These are phyloP conservation scores for Bruguiera gymnorhiza DNA, from an alignment of 345 rosid genomes.

Conservation along the genomic window DNA sequence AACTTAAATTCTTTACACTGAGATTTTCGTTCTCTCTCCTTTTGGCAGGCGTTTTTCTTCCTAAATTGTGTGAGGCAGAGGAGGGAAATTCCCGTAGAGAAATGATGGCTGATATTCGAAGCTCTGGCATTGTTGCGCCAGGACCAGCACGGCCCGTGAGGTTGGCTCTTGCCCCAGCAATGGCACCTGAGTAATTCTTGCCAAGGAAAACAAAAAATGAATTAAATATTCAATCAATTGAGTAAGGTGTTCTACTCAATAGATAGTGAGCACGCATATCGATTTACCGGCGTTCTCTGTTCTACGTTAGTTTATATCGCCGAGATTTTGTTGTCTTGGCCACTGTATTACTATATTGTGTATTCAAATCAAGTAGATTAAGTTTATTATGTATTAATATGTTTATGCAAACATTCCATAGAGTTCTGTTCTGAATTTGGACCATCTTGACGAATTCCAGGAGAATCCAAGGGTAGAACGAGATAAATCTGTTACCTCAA, in stretches of 20 bases:
- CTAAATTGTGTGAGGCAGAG: conserved; percentile 63
- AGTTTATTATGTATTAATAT: too few relatives aligned
- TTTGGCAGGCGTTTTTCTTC: conserved; percentile 65
- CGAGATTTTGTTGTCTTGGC: too few relatives aligned
- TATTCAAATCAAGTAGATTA: too few relatives aligned
- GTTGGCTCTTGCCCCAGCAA: conserved; percentile 6
- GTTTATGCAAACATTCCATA: too few relatives aligned
- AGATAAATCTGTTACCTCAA: too few relatives aligned
- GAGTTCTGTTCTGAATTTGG: too few relatives aligned
- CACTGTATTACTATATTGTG: too few relatives aligned
- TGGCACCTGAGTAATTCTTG: conserved; percentile 16
- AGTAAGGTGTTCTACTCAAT: not conserved
- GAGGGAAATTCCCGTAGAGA: conserved; percentile 45
- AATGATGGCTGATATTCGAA: conserved; percentile 51
- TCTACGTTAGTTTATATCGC: too few relatives aligned
- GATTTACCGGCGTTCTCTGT: too few relatives aligned
- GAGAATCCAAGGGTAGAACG: too few relatives aligned
- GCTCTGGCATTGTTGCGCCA: conserved; percentile 57
- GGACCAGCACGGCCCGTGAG: conserved; percentile 31
- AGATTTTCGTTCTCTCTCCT: not conserved
- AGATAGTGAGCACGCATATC: too few relatives aligned
- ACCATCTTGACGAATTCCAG: too few relatives aligned
- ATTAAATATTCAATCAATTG: not conserved
- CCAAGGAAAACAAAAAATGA: not conserved
- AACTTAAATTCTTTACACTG: not conserved